These are phyloP conservation scores for Pseudoturritis turrita DNA, from an alignment of 345 rosid species.

Conservation along the genomic window DNA sequence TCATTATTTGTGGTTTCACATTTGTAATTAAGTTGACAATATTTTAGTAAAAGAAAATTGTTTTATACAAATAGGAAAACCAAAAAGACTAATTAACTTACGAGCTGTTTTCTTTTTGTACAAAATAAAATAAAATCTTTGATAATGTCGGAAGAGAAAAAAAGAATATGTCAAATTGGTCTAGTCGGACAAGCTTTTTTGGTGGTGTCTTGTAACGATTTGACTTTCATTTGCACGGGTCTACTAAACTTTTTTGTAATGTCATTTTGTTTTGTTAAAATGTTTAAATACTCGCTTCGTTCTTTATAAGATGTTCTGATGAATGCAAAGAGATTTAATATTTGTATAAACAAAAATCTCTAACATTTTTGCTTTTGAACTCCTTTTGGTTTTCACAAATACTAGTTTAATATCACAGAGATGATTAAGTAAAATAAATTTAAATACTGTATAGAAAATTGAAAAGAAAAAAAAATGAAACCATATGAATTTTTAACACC, in stretches of 20 bases:
- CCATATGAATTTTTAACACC: too few species aligned
- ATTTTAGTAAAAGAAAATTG: background rate
- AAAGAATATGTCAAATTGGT: background rate
- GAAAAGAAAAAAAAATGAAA: too few species aligned
- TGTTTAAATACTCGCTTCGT: too few species aligned
- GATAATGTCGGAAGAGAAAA: background rate
- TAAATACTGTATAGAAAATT: too few species aligned
- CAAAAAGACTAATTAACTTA: background rate
- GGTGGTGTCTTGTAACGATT: background rate
- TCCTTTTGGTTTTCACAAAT: too few species aligned
- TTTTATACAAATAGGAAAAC: slow-evolving; percentile 9
- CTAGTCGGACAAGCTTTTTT: background rate
- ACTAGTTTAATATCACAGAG: too few species aligned
- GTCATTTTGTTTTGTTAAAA: too few species aligned
- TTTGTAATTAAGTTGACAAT: background rate
- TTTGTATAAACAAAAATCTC: too few species aligned
- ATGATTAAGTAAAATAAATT: too few species aligned
- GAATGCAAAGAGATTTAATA: too few species aligned
- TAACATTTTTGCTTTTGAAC: too few species aligned
- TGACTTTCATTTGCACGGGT: background rate
- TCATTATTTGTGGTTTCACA: background rate
- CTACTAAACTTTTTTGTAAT: background rate
- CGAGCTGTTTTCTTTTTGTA: background rate
- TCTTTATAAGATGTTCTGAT: too few species aligned
- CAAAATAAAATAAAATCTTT: background rate